Conservation (phyloP, 78 protist genomes). For the Cavenderia fasciculata region DNA sequence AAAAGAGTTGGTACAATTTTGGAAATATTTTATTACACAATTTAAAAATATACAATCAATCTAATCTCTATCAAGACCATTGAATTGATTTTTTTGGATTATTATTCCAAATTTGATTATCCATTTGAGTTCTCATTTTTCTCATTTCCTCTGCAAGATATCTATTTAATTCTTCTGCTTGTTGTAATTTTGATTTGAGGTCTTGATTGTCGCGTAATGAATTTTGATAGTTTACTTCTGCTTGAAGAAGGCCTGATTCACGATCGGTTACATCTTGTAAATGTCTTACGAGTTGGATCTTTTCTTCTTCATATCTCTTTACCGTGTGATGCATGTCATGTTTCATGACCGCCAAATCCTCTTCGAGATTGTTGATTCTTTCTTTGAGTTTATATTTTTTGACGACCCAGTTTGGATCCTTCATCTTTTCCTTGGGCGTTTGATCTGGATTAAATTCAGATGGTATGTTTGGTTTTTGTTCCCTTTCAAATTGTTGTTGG, state of each 20-base stretch:
- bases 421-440: slow-evolving; percentile 14
- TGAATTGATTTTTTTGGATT: slow-evolving; percentile 61
- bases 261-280: slow-evolving; percentile 49
- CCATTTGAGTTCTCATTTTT: slow-evolving; percentile 9
- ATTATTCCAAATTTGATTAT: slow-evolving; percentile 27
- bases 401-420: slow-evolving; percentile 74
- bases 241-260: slow-evolving; percentile 4
- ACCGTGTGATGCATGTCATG: slow-evolving; percentile 34
- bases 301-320: slow-evolving; percentile 55
- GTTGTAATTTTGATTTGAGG: background rate
- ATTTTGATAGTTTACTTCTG: background rate
- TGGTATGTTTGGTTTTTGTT: slow-evolving; percentile 25
- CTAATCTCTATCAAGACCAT: too few relatives aligned
- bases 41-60: too few relatives aligned
- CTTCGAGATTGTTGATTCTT: slow-evolving; percentile 32
- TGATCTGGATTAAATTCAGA: slow-evolving; percentile 56
- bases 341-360: slow-evolving; percentile 54
- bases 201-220: background rate
- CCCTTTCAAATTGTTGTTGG: slow-evolving; percentile 29
- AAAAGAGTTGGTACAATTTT: too few relatives aligned
- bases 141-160: slow-evolving; percentile 7
- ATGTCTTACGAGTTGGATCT: slow-evolving; percentile 3
- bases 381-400: slow-evolving; percentile 63
- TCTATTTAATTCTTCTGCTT: background rate
- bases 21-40: too few relatives aligned